Evolutionary conservation across 2,329 filamentous ascomycete species (phyloP).

Genomic region (Stachybotrys elegans): DNA sequence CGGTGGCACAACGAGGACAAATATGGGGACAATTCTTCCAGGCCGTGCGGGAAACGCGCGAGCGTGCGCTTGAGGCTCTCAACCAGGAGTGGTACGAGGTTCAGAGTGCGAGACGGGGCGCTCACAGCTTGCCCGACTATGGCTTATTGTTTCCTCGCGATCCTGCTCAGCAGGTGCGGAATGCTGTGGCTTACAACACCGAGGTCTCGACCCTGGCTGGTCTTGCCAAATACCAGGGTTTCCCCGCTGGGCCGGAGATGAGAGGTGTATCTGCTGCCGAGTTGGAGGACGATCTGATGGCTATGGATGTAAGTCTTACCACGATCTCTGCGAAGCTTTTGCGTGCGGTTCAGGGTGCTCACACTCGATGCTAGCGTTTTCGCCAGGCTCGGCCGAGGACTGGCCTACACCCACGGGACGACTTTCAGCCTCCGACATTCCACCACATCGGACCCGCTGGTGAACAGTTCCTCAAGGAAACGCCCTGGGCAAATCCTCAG

Average conservation of each 20-base stretch:
- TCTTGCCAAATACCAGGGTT: constrained; percentile 90
- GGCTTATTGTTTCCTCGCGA: constrained; percentile 75
- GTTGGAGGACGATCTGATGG: constrained; percentile 79
- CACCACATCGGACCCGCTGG: constrained; percentile 60
- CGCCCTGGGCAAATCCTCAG: constrained; percentile 88
- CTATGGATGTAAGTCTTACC: constrained; percentile 65
- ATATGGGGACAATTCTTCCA: constrained; percentile 90
- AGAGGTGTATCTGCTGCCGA: constrained; percentile 65
- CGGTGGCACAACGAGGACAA: constrained; percentile 77
- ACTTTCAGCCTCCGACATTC: constrained; percentile 44
- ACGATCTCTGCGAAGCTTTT: constrained; percentile 3
- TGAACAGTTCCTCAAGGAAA: constrained; percentile 84
- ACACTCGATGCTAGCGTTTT: constrained; percentile 24
- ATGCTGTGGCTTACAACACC: constrained; percentile 88
- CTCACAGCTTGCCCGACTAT: constrained; percentile 76
- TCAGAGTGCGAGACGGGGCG: constrained; percentile 79
- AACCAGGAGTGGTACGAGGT: constrained; percentile 91
- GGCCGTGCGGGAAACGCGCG: constrained; percentile 74
- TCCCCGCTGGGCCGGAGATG: constrained; percentile 89
- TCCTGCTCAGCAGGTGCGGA: constrained; percentile 70
- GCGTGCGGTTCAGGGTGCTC: constrained; percentile 10
- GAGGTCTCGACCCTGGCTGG: constrained; percentile 90
- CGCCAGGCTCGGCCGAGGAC: constrained; percentile 30
- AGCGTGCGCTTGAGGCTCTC: constrained; percentile 71
- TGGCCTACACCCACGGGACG: constrained; percentile 36